Conservation (phyloP, 306 rosid genomes). For the Medicago lupulina region DNA sequence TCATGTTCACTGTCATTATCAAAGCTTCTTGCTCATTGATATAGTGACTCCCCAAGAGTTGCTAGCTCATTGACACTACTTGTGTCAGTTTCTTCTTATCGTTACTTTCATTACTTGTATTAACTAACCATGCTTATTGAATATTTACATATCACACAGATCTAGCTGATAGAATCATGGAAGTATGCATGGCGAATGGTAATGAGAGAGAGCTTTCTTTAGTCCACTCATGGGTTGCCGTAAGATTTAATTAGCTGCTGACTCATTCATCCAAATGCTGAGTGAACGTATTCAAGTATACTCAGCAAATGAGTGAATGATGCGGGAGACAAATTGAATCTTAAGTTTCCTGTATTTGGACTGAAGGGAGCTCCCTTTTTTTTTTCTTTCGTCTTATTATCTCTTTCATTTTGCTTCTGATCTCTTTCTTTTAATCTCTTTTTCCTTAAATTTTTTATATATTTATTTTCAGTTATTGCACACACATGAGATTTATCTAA, state of each 20-base stretch:
- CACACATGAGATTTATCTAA: too few species aligned
- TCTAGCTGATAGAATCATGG: background rate
- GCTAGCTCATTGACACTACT: too few species aligned
- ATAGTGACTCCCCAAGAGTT: too few species aligned
- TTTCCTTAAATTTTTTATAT: too few species aligned
- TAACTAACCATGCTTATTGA: background rate
- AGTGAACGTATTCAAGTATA: slow-evolving; percentile 16
- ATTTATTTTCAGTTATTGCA: too few species aligned
- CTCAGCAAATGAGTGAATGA: slow-evolving; percentile 93
- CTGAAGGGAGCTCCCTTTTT: slow-evolving; percentile 99
- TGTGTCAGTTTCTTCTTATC: background rate
- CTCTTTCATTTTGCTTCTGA: too few species aligned
- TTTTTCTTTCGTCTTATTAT: too few species aligned
- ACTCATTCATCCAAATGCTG: slow-evolving; percentile 97
- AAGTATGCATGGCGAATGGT: background rate
- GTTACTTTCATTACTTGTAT: background rate
- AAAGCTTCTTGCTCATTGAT: background rate
- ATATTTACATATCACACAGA: background rate
- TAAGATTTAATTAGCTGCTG: slow-evolving; percentile 88
- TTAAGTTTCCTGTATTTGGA: slow-evolving; percentile 82
- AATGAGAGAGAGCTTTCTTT: slow-evolving; percentile 80
- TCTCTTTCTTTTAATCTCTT: too few species aligned
- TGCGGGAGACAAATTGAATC: slow-evolving; percentile 90
- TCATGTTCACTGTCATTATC: background rate
- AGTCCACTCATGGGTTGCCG: slow-evolving; percentile 77